Conservation (phyloP, 495 filamentous ascomycete species). For the Xylaria acuta region DNA sequence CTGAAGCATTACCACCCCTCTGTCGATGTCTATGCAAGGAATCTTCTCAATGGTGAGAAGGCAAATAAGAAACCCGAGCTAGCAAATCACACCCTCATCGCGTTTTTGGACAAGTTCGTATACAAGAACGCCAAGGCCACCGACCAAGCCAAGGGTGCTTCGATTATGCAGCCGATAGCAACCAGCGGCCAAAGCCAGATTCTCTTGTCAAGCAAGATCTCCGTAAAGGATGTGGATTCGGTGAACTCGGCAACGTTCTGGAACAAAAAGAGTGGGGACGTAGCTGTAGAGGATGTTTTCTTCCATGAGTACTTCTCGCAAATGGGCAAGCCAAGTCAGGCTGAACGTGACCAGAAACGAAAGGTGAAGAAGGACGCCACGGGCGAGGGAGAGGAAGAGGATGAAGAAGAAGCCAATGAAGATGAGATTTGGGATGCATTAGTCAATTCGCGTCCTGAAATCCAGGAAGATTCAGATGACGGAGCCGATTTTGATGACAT, state of each 20-base stretch:
- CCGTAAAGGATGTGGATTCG: constrained; percentile 55
- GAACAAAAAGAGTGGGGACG: constrained; percentile 84
- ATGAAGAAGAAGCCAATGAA: constrained; percentile 64
- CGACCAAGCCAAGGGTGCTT: constrained; percentile 68
- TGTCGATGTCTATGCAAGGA: constrained; percentile 81
- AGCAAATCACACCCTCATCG: constrained; percentile 82
- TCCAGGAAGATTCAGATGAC: constrained; percentile 71
- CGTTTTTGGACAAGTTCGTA: constrained; percentile 96
- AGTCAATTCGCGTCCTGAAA: constrained; percentile 77
- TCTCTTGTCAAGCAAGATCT: constrained; percentile 64
- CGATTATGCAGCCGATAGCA: constrained; percentile 94
- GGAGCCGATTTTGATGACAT: constrained; percentile 54
- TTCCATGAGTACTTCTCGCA: constrained; percentile 96
- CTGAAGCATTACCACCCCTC: constrained; percentile 90
- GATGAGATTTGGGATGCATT: constrained; percentile 94
- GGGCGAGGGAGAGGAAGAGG: constrained; percentile 51
- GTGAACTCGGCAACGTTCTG: constrained; percentile 93
- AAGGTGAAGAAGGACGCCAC: constrained; percentile 59
- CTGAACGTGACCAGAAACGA: constrained; percentile 58
- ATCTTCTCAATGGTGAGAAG: constrained; percentile 67
- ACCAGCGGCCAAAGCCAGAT: constrained; percentile 65
- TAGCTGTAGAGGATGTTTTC: constrained; percentile 91
- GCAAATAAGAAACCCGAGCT: constrained; percentile 89
- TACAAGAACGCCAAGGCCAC: constrained; percentile 86
- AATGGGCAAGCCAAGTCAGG: constrained; percentile 66